Evolutionary conservation across 108 stramenopile species (phyloP).

Genomic region (Nitzschia putrida): DNA sequence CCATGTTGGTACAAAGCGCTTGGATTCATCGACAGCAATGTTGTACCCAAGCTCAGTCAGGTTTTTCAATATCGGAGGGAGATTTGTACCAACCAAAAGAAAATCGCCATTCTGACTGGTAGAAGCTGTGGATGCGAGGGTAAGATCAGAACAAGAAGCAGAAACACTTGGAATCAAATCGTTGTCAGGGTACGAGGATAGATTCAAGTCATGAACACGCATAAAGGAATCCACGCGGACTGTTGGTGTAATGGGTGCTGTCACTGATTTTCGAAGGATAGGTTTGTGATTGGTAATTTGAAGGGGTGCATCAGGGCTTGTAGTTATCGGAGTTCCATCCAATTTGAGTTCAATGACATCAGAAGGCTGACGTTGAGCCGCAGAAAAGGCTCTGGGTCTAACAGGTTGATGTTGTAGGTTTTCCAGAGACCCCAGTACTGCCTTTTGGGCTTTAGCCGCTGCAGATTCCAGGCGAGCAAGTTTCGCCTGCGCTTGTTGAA

Average conservation of each 20-base stretch:
- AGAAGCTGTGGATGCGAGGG: background rate
- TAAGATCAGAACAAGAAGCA: background rate
- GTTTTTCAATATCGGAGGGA: constrained; percentile 37
- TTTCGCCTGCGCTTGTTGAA: constrained; percentile 13
- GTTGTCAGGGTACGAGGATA: background rate
- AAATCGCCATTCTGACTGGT: background rate
- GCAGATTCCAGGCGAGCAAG: constrained; percentile 8
- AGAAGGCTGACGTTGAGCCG: background rate
- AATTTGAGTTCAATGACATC: background rate
- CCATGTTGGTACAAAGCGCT: constrained; percentile 55
- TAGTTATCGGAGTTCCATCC: background rate
- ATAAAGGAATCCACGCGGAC: constrained; percentile 27
- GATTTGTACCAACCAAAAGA: constrained; percentile 17
- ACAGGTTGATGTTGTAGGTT: constrained; percentile 12
- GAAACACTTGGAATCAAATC: background rate
- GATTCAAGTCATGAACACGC: constrained; percentile 29
- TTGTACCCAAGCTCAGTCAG: constrained; percentile 50
- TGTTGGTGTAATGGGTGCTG: background rate
- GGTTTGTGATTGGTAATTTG: background rate
- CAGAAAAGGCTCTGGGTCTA: background rate
- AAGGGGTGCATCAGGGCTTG: background rate
- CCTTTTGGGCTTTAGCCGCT: constrained; percentile 9
- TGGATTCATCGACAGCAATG: constrained; percentile 57
- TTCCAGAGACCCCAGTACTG: constrained; percentile 2
- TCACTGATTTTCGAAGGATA: constrained; percentile 1